Evolutionary conservation across 768 basidiomycete species (phyloP).

Genomic region (Paxillus involutus): DNA sequence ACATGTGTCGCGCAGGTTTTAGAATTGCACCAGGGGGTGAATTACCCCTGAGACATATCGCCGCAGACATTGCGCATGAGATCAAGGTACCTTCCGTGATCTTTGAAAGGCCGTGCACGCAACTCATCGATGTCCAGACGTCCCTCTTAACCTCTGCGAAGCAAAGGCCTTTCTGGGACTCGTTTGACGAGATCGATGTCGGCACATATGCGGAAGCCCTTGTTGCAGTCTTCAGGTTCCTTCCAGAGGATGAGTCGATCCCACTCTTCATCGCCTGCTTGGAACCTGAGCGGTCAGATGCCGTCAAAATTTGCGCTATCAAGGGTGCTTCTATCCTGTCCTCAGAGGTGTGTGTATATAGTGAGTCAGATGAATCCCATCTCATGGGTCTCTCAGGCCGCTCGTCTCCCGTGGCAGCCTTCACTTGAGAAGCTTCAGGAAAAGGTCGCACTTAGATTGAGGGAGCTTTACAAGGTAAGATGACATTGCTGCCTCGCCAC

Average conservation of each 20-base stretch:
- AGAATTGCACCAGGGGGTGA: slow-evolving; percentile 55
- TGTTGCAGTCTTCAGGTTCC: slow-evolving; percentile 68
- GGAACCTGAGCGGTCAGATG: slow-evolving; percentile 76
- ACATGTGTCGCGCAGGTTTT: slow-evolving; percentile 72
- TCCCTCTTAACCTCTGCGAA: slow-evolving; percentile 27
- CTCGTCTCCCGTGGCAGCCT: slow-evolving; percentile 56
- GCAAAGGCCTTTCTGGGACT: slow-evolving; percentile 72
- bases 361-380: not conserved
- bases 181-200: slow-evolving; percentile 70
- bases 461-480: slow-evolving; percentile 57
- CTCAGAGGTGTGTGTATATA: slow-evolving; percentile 51
- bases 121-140: slow-evolving; percentile 15
- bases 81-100: slow-evolving; percentile 54
- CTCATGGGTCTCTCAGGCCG: slow-evolving; percentile 38
- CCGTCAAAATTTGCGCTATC: slow-evolving; percentile 75
- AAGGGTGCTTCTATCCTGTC: slow-evolving; percentile 69
- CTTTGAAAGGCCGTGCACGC: slow-evolving; percentile 18
- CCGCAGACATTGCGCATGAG: slow-evolving; percentile 75
- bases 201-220: slow-evolving; percentile 74
- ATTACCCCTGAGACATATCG: slow-evolving; percentile 60
- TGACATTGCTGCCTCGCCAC: slow-evolving; percentile 4
- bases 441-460: slow-evolving; percentile 47
- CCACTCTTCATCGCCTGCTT: slow-evolving; percentile 64
- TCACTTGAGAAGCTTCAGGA: slow-evolving; percentile 48
- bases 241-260: slow-evolving; percentile 60